Evolutionary conservation across 106 monocot genomes (phyloP), one percentile per base, ranked within the genome.

Genomic region (Posidonia australis): DNA sequence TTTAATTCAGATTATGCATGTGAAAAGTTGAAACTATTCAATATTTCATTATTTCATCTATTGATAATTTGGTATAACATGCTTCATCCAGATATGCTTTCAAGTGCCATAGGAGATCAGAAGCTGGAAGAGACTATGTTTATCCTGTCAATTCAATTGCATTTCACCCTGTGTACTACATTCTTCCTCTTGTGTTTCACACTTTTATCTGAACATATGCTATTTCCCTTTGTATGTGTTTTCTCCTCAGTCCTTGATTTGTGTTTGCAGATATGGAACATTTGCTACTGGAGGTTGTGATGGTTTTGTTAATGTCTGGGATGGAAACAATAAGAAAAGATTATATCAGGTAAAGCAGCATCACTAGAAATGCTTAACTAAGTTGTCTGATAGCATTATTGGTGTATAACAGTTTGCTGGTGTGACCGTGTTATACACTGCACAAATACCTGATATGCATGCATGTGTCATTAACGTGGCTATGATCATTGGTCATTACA

Each of bases 271-370:
- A 62, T 90, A 90, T 72, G 94, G 94, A 47, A 96, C 94, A 26
- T 96, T 96, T 87, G 94, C 94, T 41, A 96, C 94, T 48, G 94
- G 94, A 54, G 94, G 94, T 19, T 96, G 94, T 72, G 94, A 96
- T 80, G 94, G 94, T 18, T 90, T 66, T 77, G 94, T 96, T 12
- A 96, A 96, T 75, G 90, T 96, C 19, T 96, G 94, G 94, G 94
- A 96, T 79, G 94, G 94, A 13, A 90, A 77, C 71, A 96, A 96
- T 51, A 96, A 96, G 79, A 96, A 96, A 65, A 77, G 94, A 74
- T 70, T 96, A 55, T 96, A 87, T 72, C 94, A 96, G 94, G 94
- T 87, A 80, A 62, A 44, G 13, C 4, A 0, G 18, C n/a, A 58
- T 32, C 5, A 19, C 49, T 54, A 22, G 10, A 22, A 54, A 54